Base-by-base conservation (phyloP, 345 rosid genomes). In the Pugionium cornutum region DNA sequence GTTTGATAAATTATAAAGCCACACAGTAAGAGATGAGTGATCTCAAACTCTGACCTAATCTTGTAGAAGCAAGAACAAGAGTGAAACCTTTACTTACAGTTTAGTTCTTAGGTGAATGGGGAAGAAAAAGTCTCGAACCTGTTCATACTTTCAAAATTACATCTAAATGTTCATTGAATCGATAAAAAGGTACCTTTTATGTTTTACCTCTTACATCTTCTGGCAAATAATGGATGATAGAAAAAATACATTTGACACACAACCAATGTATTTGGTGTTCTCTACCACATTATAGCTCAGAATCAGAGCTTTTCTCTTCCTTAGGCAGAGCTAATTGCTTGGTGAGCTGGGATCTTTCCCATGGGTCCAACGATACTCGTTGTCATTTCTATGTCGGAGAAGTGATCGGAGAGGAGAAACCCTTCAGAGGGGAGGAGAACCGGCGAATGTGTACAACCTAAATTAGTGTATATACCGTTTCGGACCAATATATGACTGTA, bases 341-440 rank as follows among this genome's bases (percentile, higher is more conserved):
- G 61, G 72, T 65, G 36, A 89, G 94, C 53, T 69, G 82, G 4
- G 98, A 89, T 79, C 77, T 83, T 44, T 79, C 81, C 96, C 94
- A 92, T 1, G 96, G 97, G 76, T 92, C 94, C 62, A 92, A 29
- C 1, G 89, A 73, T 41, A 79, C 75, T 76, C 86, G 81, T 44
- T 75, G 94, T 87, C 91, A 87, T 79, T 63, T 69, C 34, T 50
- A 43, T 43, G 55, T 26, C 75, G 71, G 57, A 26, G 65, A 75
- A 62, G 31, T 48, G 46, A 9, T 33, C 51, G 49, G 45, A 51
- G 52, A 56, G 67, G 34, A 42, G 66, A 18, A 60, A 60, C 61
- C 67, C 74, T 59, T 10, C 3, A 35, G 52, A 25, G 34, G 33
- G n/a, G 41, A 6, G 9, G 3, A 26, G 44, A 43, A 27, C 25